Conservation (phyloP, 768 basidiomycete genomes). For the Cantharellus cinnabarinus region DNA sequence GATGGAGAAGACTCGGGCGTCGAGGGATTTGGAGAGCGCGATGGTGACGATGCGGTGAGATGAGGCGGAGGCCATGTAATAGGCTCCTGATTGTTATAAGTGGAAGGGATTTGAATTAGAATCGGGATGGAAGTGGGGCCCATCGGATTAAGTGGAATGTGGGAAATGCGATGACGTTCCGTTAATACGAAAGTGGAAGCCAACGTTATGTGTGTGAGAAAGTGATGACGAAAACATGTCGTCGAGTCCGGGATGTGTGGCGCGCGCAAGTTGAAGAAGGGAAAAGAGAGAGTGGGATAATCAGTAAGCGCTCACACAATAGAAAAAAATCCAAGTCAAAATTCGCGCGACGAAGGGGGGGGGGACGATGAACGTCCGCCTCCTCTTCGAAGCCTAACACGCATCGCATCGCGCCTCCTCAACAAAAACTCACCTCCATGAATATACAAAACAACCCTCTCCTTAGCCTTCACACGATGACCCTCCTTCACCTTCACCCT, state of each 20-base stretch:
- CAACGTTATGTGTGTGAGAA: no score
- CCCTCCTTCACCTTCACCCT: constrained; percentile 7
- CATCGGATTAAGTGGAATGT: no score
- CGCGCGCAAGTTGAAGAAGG: no score
- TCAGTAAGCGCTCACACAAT: not conserved
- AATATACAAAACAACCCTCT: constrained; percentile 77
- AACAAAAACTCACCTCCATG: constrained; percentile 51
- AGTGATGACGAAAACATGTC: no score
- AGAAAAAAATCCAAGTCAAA: not conserved
- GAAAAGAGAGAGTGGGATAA: not conserved
- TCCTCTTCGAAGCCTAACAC: no score
- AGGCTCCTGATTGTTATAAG: constrained; percentile 40
- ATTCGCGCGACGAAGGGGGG: not conserved
- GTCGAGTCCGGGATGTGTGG: no score
- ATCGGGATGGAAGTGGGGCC: not conserved
- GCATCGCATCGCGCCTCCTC: no score
- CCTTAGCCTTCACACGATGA: constrained; percentile 18
- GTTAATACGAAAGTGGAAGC: no score
- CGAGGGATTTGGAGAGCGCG: constrained; percentile 69
- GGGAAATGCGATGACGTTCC: no score
- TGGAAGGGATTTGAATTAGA: not conserved
- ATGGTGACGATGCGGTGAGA: constrained; percentile 82
- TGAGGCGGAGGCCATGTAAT: constrained; percentile 79
- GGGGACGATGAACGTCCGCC: no score
- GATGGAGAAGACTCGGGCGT: constrained; percentile 78